These are phyloP conservation scores for Rhododendron williamsianum DNA, from an alignment of 148 eudicot genomes.

Conservation along the genomic window DNA sequence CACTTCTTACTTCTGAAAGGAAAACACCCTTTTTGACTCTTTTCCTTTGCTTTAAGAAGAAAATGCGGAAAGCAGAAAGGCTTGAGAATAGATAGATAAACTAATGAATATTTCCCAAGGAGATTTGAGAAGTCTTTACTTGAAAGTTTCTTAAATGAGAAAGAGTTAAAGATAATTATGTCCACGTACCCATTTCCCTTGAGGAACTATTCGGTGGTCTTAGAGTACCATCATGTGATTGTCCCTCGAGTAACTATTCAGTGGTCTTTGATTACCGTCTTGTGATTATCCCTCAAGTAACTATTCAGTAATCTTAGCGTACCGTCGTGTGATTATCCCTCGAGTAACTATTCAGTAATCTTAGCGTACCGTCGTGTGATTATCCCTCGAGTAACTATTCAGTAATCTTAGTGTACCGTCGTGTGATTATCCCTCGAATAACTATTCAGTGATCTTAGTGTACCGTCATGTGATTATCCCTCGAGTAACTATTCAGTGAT, in stretches of 20 bases:
- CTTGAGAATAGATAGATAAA: background rate
- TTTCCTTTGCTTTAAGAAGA: background rate
- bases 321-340: background rate
- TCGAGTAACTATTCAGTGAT: background rate
- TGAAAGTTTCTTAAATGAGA: background rate
- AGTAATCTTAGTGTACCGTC: background rate
- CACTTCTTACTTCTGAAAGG: background rate
- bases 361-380: too few relatives aligned
- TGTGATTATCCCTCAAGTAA: background rate
- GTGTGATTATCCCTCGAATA: background rate
- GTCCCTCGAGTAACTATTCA: background rate
- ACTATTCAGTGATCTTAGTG: background rate
- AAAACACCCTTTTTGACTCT: background rate
- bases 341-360: background rate
- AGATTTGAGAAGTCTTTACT: background rate
- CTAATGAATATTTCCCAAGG: background rate
- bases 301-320: background rate
- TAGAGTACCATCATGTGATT: too few relatives aligned
- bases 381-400: background rate
- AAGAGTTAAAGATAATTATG: background rate
- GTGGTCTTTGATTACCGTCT: background rate
- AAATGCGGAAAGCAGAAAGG: background rate
- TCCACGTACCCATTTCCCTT: background rate
- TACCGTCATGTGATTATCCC: background rate
- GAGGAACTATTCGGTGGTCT: background rate